Percentiles rank a stretch among this genome's conserved stretches.
These are phyloP conservation scores for Pestalotiopsis sp. DNA, from an alignment of 2,329 filamentous ascomycete genomes.

Conservation along the genomic window DNA sequence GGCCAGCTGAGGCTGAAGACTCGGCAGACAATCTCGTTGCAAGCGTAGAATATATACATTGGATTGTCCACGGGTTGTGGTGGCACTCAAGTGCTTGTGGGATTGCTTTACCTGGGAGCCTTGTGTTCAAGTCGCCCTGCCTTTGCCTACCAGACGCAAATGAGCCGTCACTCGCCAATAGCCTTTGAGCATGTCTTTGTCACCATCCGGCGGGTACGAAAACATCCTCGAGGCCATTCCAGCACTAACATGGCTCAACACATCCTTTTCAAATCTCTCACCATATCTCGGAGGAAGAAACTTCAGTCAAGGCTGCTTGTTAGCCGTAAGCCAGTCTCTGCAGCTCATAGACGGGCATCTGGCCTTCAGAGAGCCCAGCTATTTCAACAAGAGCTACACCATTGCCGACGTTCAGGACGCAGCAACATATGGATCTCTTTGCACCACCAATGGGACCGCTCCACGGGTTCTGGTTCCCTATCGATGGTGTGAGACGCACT, in stretches of 20 bases:
- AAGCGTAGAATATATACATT: not conserved
- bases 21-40: not conserved
- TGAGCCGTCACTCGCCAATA: not conserved
- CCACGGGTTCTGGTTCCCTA: slow-evolving; percentile 29
- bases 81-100: too few species aligned
- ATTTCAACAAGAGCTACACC: slow-evolving; percentile 23
- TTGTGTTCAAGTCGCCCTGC: not conserved
- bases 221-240: not conserved
- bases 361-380: slow-evolving; percentile 24
- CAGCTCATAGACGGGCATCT: slow-evolving; percentile 23
- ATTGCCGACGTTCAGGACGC: slow-evolving; percentile 18
- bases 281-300: slow-evolving; percentile 27
- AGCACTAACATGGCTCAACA: not conserved
- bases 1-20: slow-evolving; percentile 1
- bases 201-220: not conserved
- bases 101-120: not conserved
- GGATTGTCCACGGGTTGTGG: not conserved
- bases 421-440: slow-evolving; percentile 31
- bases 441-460: slow-evolving; percentile 20
- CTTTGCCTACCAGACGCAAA: not conserved
- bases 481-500: slow-evolving; percentile 29
- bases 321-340: slow-evolving; percentile 29
- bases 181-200: not conserved
- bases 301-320: slow-evolving; percentile 32
- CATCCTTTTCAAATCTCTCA: not conserved